Conservation (phyloP, 805 yeast genomes). For the Kodamaea lidongshanica region DNA sequence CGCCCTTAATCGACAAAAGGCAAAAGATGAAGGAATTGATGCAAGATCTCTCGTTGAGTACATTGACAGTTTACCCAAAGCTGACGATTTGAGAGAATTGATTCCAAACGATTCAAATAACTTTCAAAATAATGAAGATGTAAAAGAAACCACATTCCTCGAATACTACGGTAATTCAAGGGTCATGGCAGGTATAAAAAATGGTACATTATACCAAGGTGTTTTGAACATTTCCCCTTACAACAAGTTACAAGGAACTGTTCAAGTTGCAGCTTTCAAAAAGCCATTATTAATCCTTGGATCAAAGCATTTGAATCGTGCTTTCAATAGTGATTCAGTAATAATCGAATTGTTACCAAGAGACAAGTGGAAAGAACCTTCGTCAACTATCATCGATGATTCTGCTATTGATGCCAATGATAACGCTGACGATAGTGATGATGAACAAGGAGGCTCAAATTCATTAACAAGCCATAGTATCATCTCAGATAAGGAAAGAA, state of each 20-base stretch:
- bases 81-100: conserved; percentile 70
- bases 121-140: conserved; percentile 24
- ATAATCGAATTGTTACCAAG: conserved; percentile 85
- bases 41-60: conserved; percentile 63
- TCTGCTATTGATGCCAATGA: conserved; percentile 54
- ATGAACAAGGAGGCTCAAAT: conserved; percentile 15
- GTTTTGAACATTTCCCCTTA: conserved; percentile 72
- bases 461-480: conserved; percentile 21
- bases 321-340: conserved; percentile 87
- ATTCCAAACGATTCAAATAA: conserved; percentile 52
- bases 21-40: conserved; percentile 47
- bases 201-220: conserved; percentile 86
- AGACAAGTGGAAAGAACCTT: conserved; percentile 81
- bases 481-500: conserved; percentile 65
- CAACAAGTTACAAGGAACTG: conserved; percentile 82
- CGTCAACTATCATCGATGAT: conserved; percentile 73
- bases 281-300: conserved; percentile 82
- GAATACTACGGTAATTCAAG: conserved; percentile 77
- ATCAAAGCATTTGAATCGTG: conserved; percentile 77
- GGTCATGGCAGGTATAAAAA: conserved; percentile 83
- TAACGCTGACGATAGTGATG: conserved; percentile 52
- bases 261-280: conserved; percentile 63
- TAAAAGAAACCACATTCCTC: conserved; percentile 55
- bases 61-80: conserved; percentile 61
- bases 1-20: conserved; percentile 53